These are phyloP conservation scores for Penicillium paradoxum DNA, from an alignment of 495 filamentous ascomycete genomes.

Conservation along the genomic window DNA sequence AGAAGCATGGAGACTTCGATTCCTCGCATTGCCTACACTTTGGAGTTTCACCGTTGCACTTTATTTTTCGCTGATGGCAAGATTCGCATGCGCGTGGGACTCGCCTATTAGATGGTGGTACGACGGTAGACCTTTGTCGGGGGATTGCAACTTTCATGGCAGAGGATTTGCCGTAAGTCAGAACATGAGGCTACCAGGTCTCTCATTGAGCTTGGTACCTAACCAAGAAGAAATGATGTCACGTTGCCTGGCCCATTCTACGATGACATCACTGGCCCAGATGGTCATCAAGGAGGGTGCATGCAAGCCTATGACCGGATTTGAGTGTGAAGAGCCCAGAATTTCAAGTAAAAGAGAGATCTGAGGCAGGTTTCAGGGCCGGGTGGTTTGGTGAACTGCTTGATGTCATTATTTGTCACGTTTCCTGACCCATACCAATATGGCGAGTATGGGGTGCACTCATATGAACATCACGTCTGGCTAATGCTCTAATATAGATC, in stretches of 20 bases:
- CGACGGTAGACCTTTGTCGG: neutral
- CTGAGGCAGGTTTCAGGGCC: neutral
- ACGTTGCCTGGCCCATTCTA: neutral
- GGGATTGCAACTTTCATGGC: slow-evolving; percentile 12
- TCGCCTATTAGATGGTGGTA: slow-evolving; percentile 11
- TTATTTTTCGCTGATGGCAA: slow-evolving; percentile 60
- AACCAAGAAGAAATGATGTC: neutral
- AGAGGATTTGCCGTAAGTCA: neutral
- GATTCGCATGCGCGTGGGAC: slow-evolving; percentile 61
- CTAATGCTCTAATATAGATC: too few species aligned
- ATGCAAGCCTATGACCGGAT: neutral
- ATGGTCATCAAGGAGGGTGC: neutral
- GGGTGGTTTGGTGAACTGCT: neutral
- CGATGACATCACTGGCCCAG: neutral
- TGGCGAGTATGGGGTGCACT: neutral
- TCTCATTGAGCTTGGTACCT: neutral
- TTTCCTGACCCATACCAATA: neutral
- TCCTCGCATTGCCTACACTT: slow-evolving; percentile 52
- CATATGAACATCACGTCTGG: neutral
- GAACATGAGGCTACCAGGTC: neutral
- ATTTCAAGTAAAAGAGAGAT: neutral
- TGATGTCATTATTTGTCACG: neutral
- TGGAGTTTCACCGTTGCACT: slow-evolving; percentile 53
- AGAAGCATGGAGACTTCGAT: slow-evolving; percentile 42
- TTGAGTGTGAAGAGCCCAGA: neutral